Base-by-base conservation (phyloP, 2,329 filamentous ascomycete species). In the Penicillium thymicola region DNA sequence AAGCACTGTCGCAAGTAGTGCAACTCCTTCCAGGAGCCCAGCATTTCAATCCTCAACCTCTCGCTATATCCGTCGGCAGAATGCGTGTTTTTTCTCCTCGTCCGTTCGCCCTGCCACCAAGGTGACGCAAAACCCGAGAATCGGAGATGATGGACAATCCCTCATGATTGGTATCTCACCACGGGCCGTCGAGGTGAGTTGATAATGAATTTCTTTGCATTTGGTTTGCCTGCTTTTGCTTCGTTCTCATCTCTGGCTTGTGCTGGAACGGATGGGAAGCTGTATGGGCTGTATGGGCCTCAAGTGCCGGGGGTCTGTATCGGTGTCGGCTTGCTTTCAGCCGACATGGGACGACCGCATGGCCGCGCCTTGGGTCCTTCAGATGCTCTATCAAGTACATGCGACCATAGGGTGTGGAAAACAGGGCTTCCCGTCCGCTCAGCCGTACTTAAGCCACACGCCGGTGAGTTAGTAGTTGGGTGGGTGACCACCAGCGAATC, bases 91-190 rank as follows among this genome's bases (percentile, higher is more conserved):
- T 57, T 77, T 72, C 25, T 70, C 69, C 36, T 73, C 75, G 32
- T 53, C 67, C 25, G 36, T 60, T 34, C 67, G 54, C 41, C 64
- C 59, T 43, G 76, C 74, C 49, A 76, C 75, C 16, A 78, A 82
- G 54, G 75, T 80, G 16, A 60, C 71, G 42, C 70, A 74, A 56
- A 96, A 97, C 70, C 89, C 91, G 0, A 85, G 88, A 64, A 82
- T 82, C 54, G 90, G 94, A 71, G 90, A 95, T 32, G 85, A 92
- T 54, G 93, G 93, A 27, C 88, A 90, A n/a, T 84, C 88, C 21
- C 91, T 96, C 86, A 78, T 79, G 65, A 81, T 99, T 25, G 87
- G 88, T 52, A 96, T 97, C 59, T 95, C 92, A 0, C 83, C 89
- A 2, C 84, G 92, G 47, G 93, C 93, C 40, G 87, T 89, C 41